Evolutionary conservation across 2,329 filamentous ascomycete species (phyloP), one percentile per base, ranked within the genome.

Genomic region (Tolypocladium nubicola): DNA sequence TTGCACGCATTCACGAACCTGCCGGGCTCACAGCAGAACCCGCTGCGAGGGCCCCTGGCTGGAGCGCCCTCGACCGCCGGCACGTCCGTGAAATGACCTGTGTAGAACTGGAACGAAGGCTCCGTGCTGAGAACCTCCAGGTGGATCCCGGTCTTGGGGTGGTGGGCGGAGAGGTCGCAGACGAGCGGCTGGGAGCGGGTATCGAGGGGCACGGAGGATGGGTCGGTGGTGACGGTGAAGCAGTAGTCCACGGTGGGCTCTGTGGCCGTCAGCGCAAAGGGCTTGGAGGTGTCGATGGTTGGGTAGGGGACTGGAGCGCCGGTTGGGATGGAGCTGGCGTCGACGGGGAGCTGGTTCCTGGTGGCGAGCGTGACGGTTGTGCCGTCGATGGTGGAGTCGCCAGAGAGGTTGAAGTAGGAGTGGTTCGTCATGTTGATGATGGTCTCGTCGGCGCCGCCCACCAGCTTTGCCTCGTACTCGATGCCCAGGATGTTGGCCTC

Each of bases 91-190:
- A 85, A 87, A 68, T 89, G 87, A 62, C 93, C 94, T 0, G 91
- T 95, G 75, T 97, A 97, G 75, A 97, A 96, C 72, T 97, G 93
- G 79, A 97, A 97, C 0, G 90, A 89, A 0, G 94, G 94, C 77
- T 97, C 93, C 0, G 93, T 97, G 76, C 89, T 94, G 66, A 85
- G 78, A 7, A 96, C 87, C 72, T 97, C 89, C 54, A 97, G 83
- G 69, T 95, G 87, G 63, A 97, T 79, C 61, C 84, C 83, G 35
- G 85, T 87, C 54, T 77, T 78, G 7, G 90, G 83, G 71, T 97
- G 90, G 71, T 81, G 82, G 58, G 94, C 88, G 30, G 82, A 76
- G 52, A 89, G 83, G 52, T 93, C 82, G 59, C 81, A 84, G 58
- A 77, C 79, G 43, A 96, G 77, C 1, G 88, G 82, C 57, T 74